Evolutionary conservation across 2,329 filamentous ascomycete genomes (phyloP).

Genomic region (Chaetomiaceae sp.): DNA sequence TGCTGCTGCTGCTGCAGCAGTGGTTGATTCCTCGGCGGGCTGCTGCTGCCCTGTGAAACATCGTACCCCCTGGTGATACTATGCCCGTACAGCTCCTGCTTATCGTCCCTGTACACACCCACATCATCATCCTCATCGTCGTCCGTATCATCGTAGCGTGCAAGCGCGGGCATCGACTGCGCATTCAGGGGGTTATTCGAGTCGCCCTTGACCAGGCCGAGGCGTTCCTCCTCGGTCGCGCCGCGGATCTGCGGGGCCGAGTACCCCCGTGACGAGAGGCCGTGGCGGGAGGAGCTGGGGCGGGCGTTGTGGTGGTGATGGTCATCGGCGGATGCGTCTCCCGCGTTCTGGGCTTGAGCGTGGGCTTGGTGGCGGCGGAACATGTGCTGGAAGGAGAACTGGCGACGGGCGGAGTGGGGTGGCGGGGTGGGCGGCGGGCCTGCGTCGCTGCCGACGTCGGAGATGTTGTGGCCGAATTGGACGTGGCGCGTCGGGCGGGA

Average conservation of each 20-base stretch:
- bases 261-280: conserved; percentile 38
- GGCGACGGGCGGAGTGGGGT: conserved; percentile 58
- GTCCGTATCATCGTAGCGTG: conserved; percentile 34
- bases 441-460: conserved; percentile 29
- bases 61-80: conserved; percentile 34
- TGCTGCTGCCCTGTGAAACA: conserved; percentile 20
- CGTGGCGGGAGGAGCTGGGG: conserved; percentile 26
- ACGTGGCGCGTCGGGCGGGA: conserved; percentile 38
- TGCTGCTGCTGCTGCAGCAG: too few relatives aligned
- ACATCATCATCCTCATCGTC: conserved; percentile 32
- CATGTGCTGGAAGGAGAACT: conserved; percentile 90
- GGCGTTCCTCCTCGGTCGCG: conserved; percentile 74
- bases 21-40: too few relatives aligned
- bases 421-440: conserved; percentile 58
- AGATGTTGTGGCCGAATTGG: conserved; percentile 38
- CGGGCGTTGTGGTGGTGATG: neutral
- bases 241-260: conserved; percentile 42
- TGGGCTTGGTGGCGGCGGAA: conserved; percentile 55
- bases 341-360: conserved; percentile 6
- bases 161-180: conserved; percentile 32
- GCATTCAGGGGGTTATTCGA: conserved; percentile 53
- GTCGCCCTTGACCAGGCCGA: conserved; percentile 79
- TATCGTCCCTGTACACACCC: conserved; percentile 32
- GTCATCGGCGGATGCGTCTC: neutral
- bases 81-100: conserved; percentile 36